Evolutionary conservation across 2,329 filamentous ascomycete genomes (phyloP).

Genomic region (Exophiala dermatitidis): DNA sequence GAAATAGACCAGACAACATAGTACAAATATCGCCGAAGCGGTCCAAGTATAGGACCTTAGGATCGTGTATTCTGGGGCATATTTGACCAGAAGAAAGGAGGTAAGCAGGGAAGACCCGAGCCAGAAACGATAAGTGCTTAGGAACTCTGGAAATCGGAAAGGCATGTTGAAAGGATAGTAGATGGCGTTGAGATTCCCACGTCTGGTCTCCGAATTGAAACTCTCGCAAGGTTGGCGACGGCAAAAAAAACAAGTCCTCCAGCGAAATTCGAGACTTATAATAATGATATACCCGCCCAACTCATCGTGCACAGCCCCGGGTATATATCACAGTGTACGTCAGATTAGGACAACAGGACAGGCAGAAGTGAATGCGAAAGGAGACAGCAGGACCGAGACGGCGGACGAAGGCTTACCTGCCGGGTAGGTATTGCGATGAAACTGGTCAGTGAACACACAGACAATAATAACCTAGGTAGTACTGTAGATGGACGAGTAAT

Average conservation of each 20-base stretch:
- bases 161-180: constrained; percentile 40
- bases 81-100: constrained; percentile 20
- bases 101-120: constrained; percentile 12
- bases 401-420: not conserved
- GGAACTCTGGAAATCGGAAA: constrained; percentile 32
- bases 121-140: constrained; percentile 23
- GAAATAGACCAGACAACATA: constrained; percentile 26
- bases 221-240: not conserved
- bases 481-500: too few relatives aligned
- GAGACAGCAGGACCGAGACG: not conserved
- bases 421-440: too few relatives aligned
- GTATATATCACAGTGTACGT: too few relatives aligned
- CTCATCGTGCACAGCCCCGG: too few relatives aligned
- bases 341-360: not conserved
- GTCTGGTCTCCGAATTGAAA: not conserved
- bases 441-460: too few relatives aligned
- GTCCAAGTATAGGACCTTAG: constrained; percentile 29
- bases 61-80: constrained; percentile 29
- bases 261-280: too few relatives aligned
- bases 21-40: constrained; percentile 22
- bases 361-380: not conserved
- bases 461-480: too few relatives aligned
- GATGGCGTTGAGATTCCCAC: not conserved
- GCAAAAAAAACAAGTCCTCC: not conserved
- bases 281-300: too few relatives aligned